phyloP scores from a whole-genome alignment of 441 rosid genomes.

The Manihot esculenta region DNA sequence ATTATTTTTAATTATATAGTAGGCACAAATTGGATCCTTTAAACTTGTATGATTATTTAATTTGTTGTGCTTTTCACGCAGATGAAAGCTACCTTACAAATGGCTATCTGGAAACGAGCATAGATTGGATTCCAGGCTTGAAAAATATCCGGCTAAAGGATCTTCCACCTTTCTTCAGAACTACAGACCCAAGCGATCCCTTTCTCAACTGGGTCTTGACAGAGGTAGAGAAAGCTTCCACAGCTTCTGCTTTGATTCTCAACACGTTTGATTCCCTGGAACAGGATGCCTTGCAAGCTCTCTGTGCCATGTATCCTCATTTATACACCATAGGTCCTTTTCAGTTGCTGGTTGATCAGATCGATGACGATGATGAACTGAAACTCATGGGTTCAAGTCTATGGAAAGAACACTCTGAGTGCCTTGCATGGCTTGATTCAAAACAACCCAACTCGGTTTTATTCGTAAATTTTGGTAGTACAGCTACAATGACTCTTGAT shows the following conservation, averaged over 20 bases:
- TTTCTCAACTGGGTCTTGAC: not conserved
- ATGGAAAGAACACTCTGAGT: not conserved
- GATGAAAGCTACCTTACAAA: not conserved
- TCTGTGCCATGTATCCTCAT: conserved; percentile 15
- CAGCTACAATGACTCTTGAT: not conserved
- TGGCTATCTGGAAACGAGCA: not conserved
- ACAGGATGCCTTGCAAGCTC: conserved; percentile 17
- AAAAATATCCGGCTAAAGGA: not conserved
- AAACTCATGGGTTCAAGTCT: not conserved
- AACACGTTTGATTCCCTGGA: conserved; percentile 25
- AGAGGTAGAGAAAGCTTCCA: not conserved
- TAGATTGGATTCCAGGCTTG: conserved; percentile 8
- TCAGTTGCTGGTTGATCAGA: conserved; percentile 10
- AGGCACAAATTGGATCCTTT: too few relatives aligned
- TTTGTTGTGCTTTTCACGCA: not conserved
- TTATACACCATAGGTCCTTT: conserved; percentile 28
- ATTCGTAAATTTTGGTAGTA: not conserved
- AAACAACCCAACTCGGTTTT: not conserved
- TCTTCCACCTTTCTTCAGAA: conserved; percentile 2
- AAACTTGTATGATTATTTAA: not conserved
- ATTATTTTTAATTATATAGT: too few relatives aligned
- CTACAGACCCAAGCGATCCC: not conserved
- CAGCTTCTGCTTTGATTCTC: conserved; percentile 21
- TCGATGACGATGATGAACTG: not conserved
- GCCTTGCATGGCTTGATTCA: not conserved